Conservation (phyloP, 169 alveolate genomes). For the Plasmodium gonderi region DNA sequence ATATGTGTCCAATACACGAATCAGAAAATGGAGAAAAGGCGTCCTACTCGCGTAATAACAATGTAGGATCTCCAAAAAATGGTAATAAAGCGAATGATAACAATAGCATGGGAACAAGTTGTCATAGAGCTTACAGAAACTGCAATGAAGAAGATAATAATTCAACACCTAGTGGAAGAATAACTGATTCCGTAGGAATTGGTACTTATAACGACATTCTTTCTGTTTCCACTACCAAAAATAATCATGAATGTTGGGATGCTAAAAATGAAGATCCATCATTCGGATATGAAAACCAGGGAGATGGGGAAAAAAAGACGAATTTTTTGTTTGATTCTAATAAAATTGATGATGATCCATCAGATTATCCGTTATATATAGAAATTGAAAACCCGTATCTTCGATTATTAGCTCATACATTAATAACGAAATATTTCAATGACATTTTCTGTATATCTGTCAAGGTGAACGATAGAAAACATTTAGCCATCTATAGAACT, state of each 20-base stretch:
- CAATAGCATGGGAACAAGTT: too few relatives aligned
- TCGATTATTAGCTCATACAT: slow-evolving; percentile 88
- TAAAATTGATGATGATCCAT: background rate
- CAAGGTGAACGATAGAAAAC: slow-evolving; percentile 79
- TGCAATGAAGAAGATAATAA: background rate
- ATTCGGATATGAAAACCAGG: background rate
- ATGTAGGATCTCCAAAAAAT: background rate
- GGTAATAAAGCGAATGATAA: background rate
- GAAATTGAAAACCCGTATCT: slow-evolving; percentile 89
- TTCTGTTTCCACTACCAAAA: background rate
- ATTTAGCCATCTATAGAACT: slow-evolving; percentile 82
- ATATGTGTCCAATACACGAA: background rate
- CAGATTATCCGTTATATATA: slow-evolving; percentile 80
- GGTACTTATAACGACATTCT: background rate
- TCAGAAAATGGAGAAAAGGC: background rate
- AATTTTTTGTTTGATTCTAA: background rate
- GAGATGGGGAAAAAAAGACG: background rate
- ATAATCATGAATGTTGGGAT: background rate
- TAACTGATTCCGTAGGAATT: background rate
- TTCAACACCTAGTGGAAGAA: background rate
- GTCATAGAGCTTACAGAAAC: background rate
- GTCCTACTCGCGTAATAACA: background rate
- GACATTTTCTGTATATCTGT: slow-evolving; percentile 84
- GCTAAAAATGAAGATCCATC: background rate
- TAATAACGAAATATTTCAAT: slow-evolving; percentile 88